Base-by-base conservation (phyloP, 2,329 filamentous ascomycete species). In the Xylariaceae sp. region DNA sequence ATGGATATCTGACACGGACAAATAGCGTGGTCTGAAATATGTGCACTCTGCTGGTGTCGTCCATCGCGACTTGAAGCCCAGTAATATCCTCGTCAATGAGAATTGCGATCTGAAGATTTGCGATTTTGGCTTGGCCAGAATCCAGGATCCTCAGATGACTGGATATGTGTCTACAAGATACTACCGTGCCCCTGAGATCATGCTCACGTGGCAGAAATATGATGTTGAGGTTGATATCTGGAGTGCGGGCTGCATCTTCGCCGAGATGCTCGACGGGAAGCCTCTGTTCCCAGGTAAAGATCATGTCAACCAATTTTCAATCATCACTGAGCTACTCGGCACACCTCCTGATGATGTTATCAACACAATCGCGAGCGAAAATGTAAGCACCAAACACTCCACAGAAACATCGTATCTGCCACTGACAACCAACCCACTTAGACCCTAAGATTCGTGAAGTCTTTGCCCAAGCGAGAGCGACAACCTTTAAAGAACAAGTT, bases 121-220 rank as follows among this genome's bases (percentile, higher is more conserved):
- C 82, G 94, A 99, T 75, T 99, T 99, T 71, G 94, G 94, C 67
- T 82, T 99, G 62, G 94, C 94, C 56, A 90, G 94, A 75, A 96
- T 99, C 70, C 94, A 99, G 75, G 94, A 99, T 73, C 94, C 94
- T 42, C 94, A 99, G 78, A 99, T 99, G 94, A 99, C 94, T 48
- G 94, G 94, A 68, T 99, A 99, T 73, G 94, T 99, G 62, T 97
- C 94, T 52, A 99, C 94, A 63, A 84, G 94, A 81, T 99, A 99
- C 82, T 99, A 99, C 82, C 88, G 94, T 71, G 94, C 94, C 7
- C 94, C 94, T 15, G 94, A 99, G 77, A 99, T 99, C 74, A 99
- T 99, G 94, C 91, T 99, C 73, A 97, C 94, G 66, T 99, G 94
- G 94, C 94, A 99, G 81, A 99, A 99, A 80, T 99, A 99, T 77